These are phyloP conservation scores for Durotheca rogersii DNA, from an alignment of 495 filamentous ascomycete species.

Conservation along the genomic window DNA sequence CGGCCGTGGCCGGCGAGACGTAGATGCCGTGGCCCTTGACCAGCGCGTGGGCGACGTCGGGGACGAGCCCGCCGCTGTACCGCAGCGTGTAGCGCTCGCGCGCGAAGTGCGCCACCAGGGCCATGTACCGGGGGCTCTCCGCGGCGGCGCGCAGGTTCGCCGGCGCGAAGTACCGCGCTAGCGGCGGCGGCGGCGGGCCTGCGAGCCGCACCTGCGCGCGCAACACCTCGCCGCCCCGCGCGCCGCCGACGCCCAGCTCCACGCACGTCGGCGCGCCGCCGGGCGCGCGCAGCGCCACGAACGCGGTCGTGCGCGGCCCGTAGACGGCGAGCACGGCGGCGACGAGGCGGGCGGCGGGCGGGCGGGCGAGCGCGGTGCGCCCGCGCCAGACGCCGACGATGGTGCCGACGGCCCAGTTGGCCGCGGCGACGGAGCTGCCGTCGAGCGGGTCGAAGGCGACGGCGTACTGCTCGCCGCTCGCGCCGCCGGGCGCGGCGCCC, in stretches of 20 bases:
- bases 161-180: constrained; percentile 52
- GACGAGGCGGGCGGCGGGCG: constrained; percentile 40
- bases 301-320: constrained; percentile 52
- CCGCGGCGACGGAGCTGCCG: constrained; percentile 54
- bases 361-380: constrained; percentile 39
- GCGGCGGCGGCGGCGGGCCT: constrained; percentile 34
- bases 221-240: constrained; percentile 34
- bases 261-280: constrained; percentile 36
- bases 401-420: constrained; percentile 57
- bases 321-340: constrained; percentile 52
- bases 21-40: constrained; percentile 56
- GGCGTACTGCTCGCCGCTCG: constrained; percentile 49
- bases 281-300: constrained; percentile 48
- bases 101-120: constrained; percentile 44
- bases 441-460: constrained; percentile 59
- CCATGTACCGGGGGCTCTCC: constrained; percentile 44
- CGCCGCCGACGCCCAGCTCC: constrained; percentile 42
- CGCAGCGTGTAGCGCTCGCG: constrained; percentile 49
- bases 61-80: constrained; percentile 55
- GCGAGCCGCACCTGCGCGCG: constrained; percentile 35
- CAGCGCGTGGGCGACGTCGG: constrained; percentile 53
- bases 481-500: constrained; percentile 16
- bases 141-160: constrained; percentile 54
- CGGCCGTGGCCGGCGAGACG: constrained; percentile 47
- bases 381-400: constrained; percentile 56